phyloP scores from a whole-genome alignment of 495 filamentous ascomycete genomes.

The Tuber melanosporum region DNA sequence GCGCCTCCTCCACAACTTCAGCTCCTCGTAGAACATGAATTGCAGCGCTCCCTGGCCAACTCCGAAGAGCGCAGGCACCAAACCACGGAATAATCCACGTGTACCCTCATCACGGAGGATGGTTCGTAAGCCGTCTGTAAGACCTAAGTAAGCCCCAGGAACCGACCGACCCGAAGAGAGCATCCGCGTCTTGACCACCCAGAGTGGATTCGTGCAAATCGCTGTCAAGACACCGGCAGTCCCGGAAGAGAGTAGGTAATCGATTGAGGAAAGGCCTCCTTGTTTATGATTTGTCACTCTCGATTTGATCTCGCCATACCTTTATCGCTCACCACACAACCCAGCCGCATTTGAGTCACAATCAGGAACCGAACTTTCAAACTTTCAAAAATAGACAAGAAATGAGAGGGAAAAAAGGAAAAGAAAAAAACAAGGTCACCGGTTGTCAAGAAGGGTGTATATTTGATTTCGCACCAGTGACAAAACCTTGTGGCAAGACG shows the following conservation, averaged over 20 bases:
- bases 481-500: conserved; percentile 8
- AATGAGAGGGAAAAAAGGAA: neutral
- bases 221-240: conserved; percentile 68
- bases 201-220: conserved; percentile 86
- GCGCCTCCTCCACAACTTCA: conserved; percentile 55
- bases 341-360: conserved; percentile 24
- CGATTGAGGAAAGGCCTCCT: conserved; percentile 54
- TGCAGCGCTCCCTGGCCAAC: conserved; percentile 92
- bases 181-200: conserved; percentile 99
- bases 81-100: conserved; percentile 72
- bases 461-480: conserved; percentile 7
- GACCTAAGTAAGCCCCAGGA: conserved; percentile 66
- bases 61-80: conserved; percentile 77
- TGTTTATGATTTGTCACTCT: conserved; percentile 25
- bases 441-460: neutral
- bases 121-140: conserved; percentile 58
- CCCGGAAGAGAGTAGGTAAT: conserved; percentile 79
- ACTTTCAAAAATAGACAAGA: conserved; percentile 7
- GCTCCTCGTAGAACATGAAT: conserved; percentile 88
- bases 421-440: neutral
- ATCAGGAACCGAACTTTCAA: conserved; percentile 31
- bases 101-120: conserved; percentile 65
- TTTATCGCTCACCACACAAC: conserved; percentile 13
- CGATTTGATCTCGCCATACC: conserved; percentile 43
- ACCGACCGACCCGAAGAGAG: conserved; percentile 66